Conservation (phyloP, 2,329 filamentous ascomycete species). For the Penicillium sp. region DNA sequence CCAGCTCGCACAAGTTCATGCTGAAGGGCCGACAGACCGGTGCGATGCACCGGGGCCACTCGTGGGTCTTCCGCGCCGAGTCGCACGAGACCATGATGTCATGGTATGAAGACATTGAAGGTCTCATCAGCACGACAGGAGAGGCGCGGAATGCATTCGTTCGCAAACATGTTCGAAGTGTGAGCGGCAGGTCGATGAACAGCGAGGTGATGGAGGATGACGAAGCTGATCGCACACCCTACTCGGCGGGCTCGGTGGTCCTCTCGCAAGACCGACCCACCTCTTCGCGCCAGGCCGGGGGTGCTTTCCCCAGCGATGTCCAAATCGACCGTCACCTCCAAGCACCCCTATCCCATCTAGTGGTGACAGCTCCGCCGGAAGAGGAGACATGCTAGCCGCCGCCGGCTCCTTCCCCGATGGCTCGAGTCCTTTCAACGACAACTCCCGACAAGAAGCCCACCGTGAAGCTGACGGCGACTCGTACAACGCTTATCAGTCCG, state of each 20-base stretch:
- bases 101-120: constrained; percentile 93
- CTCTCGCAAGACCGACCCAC: constrained; percentile 41
- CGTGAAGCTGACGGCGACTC: constrained; percentile 16
- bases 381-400: constrained; percentile 62
- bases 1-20: constrained; percentile 94
- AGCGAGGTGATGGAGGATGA: constrained; percentile 78
- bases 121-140: constrained; percentile 81
- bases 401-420: constrained; percentile 58
- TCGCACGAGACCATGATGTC: constrained; percentile 92
- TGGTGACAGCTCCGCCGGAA: constrained; percentile 72
- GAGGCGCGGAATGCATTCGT: constrained; percentile 89
- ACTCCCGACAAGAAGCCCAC: constrained; percentile 36
- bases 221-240: constrained; percentile 66
- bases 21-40: constrained; percentile 95
- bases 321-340: constrained; percentile 85
- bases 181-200: constrained; percentile 70
- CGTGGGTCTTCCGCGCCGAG: constrained; percentile 69
- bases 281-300: constrained; percentile 75
- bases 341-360: constrained; percentile 78
- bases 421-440: constrained; percentile 36
- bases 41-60: constrained; percentile 78
- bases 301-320: constrained; percentile 93
- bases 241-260: constrained; percentile 58
- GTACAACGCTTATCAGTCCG: constrained; percentile 9
- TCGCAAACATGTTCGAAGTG: constrained; percentile 74